Conservation (phyloP, 2,329 filamentous ascomycete genomes). For the Clathrospora elynae region DNA sequence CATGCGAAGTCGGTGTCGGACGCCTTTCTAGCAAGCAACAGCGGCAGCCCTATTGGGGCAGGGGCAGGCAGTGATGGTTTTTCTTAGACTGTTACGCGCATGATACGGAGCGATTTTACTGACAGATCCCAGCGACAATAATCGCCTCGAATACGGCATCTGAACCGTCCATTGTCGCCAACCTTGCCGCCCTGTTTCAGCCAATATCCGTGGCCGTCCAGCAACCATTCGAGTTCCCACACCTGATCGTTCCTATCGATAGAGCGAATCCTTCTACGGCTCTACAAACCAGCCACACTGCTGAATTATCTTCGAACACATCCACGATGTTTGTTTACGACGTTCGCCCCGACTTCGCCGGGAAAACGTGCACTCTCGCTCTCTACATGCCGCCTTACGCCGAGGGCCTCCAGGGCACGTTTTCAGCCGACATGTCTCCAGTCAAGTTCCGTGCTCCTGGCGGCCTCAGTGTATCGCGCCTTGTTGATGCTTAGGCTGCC, state of each 20-base stretch:
- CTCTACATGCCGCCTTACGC: constrained; percentile 55
- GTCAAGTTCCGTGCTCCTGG: constrained; percentile 42
- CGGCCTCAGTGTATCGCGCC: constrained; percentile 38
- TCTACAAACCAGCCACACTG: constrained; percentile 50
- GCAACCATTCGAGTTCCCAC: constrained; percentile 44
- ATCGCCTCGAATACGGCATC: constrained; percentile 16
- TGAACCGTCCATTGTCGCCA: constrained; percentile 14
- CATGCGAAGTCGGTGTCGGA: constrained; percentile 31
- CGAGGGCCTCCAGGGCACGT: too few species aligned
- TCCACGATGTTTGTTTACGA: constrained; percentile 56
- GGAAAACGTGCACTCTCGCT: constrained; percentile 55
- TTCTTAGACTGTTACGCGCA: too few species aligned
- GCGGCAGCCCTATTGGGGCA: constrained; percentile 21
- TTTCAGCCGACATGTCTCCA: constrained; percentile 37
- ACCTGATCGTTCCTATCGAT: constrained; percentile 48
- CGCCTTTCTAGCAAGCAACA: constrained; percentile 1
- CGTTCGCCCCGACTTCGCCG: constrained; percentile 46
- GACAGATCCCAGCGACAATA: constrained; percentile 17
- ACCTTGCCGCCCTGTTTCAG: constrained; percentile 7
- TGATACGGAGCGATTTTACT: too few species aligned
- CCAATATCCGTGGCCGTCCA: constrained; percentile 1
- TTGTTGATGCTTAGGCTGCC: constrained; percentile 19
- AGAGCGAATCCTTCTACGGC: constrained; percentile 44
- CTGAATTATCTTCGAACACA: constrained; percentile 47
- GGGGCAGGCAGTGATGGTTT: too few species aligned